phyloP scores from a whole-genome alignment of 805 yeast species.

The Myxozyma kluyveri region DNA sequence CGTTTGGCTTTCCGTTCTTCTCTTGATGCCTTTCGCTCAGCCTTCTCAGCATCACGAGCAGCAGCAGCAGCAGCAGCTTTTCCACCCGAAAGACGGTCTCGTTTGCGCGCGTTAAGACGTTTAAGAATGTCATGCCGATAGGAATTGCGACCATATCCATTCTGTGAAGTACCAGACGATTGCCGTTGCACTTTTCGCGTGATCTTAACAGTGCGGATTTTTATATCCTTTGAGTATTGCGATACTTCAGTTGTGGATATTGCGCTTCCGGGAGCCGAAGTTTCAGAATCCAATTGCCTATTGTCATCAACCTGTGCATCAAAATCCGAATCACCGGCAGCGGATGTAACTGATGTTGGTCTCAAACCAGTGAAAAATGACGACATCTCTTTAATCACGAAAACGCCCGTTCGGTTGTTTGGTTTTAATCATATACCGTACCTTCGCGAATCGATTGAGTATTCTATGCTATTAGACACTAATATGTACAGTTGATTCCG shows the following conservation, averaged over 20 bases:
- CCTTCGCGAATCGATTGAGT: no score
- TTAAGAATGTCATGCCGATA: conserved; percentile 17
- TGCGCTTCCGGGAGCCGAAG: no score
- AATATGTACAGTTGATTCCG: no score
- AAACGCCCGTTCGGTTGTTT: no score
- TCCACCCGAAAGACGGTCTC: conserved; percentile 9
- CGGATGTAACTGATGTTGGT: no score
- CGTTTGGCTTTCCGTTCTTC: conserved; percentile 5
- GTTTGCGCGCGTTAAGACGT: conserved; percentile 21
- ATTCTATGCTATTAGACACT: no score
- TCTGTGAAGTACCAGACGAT: conserved; percentile 3
- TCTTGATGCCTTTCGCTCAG: conserved; percentile 8
- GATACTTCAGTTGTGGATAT: background rate
- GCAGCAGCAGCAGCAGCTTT: background rate
- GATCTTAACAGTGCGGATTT: conserved; percentile 18
- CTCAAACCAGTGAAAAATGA: no score
- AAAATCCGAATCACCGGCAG: no score
- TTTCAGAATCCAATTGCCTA: no score
- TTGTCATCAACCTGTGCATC: no score
- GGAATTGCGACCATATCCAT: conserved; percentile 1
- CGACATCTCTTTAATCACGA: no score
- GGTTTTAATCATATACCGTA: no score
- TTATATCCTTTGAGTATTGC: conserved; percentile 13
- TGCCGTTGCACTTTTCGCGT: conserved; percentile 17
- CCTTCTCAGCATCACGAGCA: conserved; percentile 6